Evolutionary conservation across 306 rosid genomes (phyloP).

Genomic region (Cucumis sativus): DNA sequence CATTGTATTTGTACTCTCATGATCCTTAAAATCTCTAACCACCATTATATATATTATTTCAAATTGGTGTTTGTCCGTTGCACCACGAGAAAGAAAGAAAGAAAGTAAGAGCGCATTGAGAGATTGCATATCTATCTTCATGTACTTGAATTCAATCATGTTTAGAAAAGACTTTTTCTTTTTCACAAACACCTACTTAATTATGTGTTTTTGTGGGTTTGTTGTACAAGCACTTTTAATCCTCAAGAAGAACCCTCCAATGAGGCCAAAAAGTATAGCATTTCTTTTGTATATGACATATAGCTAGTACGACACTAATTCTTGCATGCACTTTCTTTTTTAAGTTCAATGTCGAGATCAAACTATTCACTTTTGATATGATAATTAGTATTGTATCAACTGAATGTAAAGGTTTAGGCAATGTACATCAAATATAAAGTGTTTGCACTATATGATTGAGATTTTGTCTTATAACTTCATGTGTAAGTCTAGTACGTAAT

Average conservation of each 20-base stretch:
- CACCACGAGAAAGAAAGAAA: background rate
- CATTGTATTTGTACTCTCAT: background rate
- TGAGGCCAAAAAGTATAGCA: background rate
- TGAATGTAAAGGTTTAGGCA: background rate
- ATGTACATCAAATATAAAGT: background rate
- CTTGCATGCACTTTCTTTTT: background rate
- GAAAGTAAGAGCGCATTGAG: background rate
- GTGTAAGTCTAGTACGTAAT: background rate
- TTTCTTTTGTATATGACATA: background rate
- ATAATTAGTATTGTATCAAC: background rate
- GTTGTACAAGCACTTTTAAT: background rate
- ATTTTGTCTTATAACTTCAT: no score
- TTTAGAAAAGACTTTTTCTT: background rate
- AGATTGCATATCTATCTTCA: background rate
- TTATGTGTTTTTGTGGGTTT: background rate
- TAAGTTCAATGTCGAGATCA: no score
- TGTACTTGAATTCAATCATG: constrained; percentile 3
- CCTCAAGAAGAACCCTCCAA: background rate
- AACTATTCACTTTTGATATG: background rate
- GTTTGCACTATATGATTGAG: background rate
- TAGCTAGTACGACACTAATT: background rate
- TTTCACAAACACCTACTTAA: background rate
- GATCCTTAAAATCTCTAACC: background rate
- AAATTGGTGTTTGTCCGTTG: background rate
- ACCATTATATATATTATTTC: background rate